Evolutionary conservation across 202 grass and related monocot species (phyloP).

Genomic region (Hordeum pubiflorum): DNA sequence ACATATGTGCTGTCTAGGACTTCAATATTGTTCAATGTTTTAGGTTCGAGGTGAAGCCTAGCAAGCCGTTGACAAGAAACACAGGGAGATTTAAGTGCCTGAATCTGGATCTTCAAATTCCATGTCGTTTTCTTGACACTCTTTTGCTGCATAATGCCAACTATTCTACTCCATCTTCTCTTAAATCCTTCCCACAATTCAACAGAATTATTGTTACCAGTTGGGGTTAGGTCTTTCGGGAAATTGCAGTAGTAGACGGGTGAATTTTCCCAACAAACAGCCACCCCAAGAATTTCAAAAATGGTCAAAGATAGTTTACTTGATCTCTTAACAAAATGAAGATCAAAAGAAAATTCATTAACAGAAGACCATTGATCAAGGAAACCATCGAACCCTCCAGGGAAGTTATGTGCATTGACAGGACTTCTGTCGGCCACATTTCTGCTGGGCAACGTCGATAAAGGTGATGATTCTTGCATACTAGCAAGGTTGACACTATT

Average conservation of each 20-base stretch:
- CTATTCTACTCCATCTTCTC: slow-evolving; percentile 66
- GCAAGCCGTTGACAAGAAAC: slow-evolving; percentile 65
- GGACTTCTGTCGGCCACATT: slow-evolving; percentile 51
- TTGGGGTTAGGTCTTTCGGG: slow-evolving; percentile 59
- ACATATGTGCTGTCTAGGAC: slow-evolving; percentile 65
- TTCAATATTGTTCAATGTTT: slow-evolving; percentile 52
- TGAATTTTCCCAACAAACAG: slow-evolving; percentile 88
- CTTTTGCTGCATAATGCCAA: slow-evolving; percentile 59
- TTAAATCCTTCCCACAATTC: slow-evolving; percentile 46
- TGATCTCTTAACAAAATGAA: slow-evolving; percentile 69
- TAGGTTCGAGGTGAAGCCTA: slow-evolving; percentile 43
- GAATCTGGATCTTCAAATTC: slow-evolving; percentile 89
- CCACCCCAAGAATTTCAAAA: slow-evolving; percentile 84
- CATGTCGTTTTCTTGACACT: slow-evolving; percentile 68
- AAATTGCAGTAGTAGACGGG: slow-evolving; percentile 85
- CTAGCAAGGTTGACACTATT: slow-evolving; percentile 7
- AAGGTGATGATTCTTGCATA: slow-evolving; percentile 30
- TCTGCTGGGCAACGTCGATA: slow-evolving; percentile 19
- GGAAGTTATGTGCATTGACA: slow-evolving; percentile 52
- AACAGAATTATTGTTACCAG: slow-evolving; percentile 30
- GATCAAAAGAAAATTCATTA: slow-evolving; percentile 79
- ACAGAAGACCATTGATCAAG: slow-evolving; percentile 62
- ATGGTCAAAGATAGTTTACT: slow-evolving; percentile 28
- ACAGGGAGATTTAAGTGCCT: slow-evolving; percentile 77
- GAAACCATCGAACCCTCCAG: slow-evolving; percentile 77